Evolutionary conservation across 768 basidiomycete genomes (phyloP), one percentile per base, ranked within the genome.

Genomic region (Mycena floridula): DNA sequence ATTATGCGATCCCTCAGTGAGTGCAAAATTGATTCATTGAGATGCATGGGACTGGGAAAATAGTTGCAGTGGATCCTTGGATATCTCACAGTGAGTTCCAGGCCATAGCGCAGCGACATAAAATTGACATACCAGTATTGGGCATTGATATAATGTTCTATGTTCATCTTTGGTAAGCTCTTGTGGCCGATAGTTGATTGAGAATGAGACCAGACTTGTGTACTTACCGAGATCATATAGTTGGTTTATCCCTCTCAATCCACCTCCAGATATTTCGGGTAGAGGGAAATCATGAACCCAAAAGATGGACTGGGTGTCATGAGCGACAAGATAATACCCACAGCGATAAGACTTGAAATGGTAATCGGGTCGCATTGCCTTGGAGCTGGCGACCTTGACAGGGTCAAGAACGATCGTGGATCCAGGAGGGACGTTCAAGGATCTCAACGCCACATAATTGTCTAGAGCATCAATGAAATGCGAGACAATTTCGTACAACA

Each of bases 41-140:
- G 7, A 2, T 23, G 4, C 25, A 43, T 23, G 5, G 49, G 21
- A 3, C 41, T 28, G 7, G 49, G 49, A 28, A 50, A 50, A 28
- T 46, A 26, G 18, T 37, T 41, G 37, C 49, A 50, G 36, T 50
- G 45, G 30, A 12, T 35, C 49, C 49, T 50, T 32, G 11, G 16
- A 32, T 9, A 32, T 32, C 16, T 9, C 28, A 32, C 9, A 16
- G 16, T 32, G 28, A 32, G 28, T 16, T 9, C 9, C 28, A 16
- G 28, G 9, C 9, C 11, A 16, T 16, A 32, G 16, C 11, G 11
- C 9, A 32, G 28, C 28, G n/a, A n/a, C n/a, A n/a, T n/a, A n/a
- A 32, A 32, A 16, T 16, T 9, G 16, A 32, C 28, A 9, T 32
- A 32, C 28, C 28, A 32, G 16, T 32, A 32, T 16, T 32, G 28